These are phyloP conservation scores for Arthrobotrys sinensis DNA, from an alignment of 2,329 filamentous ascomycete species.

Conservation along the genomic window DNA sequence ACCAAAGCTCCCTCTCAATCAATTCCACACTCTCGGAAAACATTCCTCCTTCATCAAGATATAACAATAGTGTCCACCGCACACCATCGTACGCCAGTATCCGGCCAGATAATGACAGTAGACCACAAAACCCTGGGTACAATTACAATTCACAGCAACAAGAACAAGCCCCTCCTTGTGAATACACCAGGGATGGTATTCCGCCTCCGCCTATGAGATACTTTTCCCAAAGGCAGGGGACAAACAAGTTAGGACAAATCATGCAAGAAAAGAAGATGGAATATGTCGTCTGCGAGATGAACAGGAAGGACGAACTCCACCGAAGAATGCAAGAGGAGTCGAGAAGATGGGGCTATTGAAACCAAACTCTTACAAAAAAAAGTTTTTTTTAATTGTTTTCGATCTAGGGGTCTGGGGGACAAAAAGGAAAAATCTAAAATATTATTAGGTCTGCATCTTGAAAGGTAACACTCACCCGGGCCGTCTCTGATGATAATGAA, in stretches of 20 bases:
- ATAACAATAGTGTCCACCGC: constrained; percentile 21
- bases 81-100: constrained; percentile 51
- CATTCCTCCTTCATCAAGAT: constrained; percentile 39
- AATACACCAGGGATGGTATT: constrained; percentile 26
- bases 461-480: too few species aligned
- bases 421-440: not conserved
- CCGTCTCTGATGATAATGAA: too few species aligned
- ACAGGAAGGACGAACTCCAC: constrained; percentile 50
- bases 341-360: constrained; percentile 39
- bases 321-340: constrained; percentile 50
- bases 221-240: constrained; percentile 37
- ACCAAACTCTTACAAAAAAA: not conserved
- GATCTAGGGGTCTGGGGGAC: not conserved
- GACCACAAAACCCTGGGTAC: not conserved
- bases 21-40: constrained; percentile 44
- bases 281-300: constrained; percentile 45
- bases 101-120: constrained; percentile 33
- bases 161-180: not conserved
- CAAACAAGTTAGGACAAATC: constrained; percentile 27
- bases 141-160: not conserved
- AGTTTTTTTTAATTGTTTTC: not conserved
- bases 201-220: constrained; percentile 51
- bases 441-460: too few species aligned
- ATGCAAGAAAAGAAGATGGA: constrained; percentile 56
- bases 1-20: constrained; percentile 44